Evolutionary conservation across 2,329 filamentous ascomycete species (phyloP).

Genomic region (Eutypella sp.): DNA sequence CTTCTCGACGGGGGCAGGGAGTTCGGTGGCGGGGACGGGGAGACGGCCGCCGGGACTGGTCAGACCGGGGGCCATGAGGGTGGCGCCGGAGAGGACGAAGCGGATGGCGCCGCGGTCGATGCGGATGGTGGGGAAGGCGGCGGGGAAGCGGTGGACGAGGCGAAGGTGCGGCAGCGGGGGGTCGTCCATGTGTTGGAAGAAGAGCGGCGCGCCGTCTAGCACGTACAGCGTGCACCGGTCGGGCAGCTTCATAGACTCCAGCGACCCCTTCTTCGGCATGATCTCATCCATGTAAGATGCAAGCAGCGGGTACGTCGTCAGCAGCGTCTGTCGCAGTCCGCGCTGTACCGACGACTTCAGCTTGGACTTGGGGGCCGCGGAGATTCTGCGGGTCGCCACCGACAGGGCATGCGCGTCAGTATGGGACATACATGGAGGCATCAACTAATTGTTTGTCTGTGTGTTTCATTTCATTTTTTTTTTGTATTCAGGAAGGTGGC

Average conservation of each 20-base stretch:
- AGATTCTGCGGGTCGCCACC: constrained; percentile 53
- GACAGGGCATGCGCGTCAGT: too few relatives aligned
- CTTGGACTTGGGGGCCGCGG: constrained; percentile 80
- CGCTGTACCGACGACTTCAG: constrained; percentile 96
- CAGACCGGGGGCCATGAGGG: constrained; percentile 92
- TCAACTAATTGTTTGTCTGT: too few relatives aligned
- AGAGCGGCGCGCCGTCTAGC: constrained; percentile 71
- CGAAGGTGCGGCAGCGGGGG: constrained; percentile 81
- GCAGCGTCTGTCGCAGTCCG: constrained; percentile 73
- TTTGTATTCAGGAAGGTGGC: too few relatives aligned
- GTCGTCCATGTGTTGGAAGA: constrained; percentile 79
- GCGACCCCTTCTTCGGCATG: constrained; percentile 87
- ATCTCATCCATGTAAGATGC: constrained; percentile 88
- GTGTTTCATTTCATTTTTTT: too few relatives aligned
- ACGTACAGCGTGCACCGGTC: constrained; percentile 88
- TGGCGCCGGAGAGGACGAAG: constrained; percentile 89
- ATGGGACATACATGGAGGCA: too few relatives aligned
- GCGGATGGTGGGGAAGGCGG: constrained; percentile 75
- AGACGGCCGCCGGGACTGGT: constrained; percentile 75
- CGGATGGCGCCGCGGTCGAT: constrained; percentile 96
- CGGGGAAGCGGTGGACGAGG: constrained; percentile 85
- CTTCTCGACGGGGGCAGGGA: too few relatives aligned
- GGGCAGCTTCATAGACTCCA: constrained; percentile 88
- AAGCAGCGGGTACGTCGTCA: constrained; percentile 81
- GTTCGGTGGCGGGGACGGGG: too few relatives aligned